Conservation (phyloP, 2,329 filamentous ascomycete species). For the Escovopsis weberi region DNA sequence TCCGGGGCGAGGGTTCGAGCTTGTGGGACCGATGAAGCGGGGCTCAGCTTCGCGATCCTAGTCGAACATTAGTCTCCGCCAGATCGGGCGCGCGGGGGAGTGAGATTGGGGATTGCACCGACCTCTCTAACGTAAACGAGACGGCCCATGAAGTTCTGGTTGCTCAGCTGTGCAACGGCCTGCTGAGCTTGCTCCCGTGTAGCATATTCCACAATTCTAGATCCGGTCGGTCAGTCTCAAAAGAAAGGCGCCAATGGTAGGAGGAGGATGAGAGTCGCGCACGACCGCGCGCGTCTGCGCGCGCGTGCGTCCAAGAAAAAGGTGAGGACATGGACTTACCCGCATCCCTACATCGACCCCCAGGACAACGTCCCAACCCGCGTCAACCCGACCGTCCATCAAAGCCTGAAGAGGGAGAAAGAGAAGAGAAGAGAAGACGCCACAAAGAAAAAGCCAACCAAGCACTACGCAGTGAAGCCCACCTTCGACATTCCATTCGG, state of each 20-base stretch:
- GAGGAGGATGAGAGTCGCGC: background rate
- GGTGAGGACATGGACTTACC: slow-evolving; percentile 47
- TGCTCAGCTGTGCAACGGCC: slow-evolving; percentile 94
- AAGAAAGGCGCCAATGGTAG: background rate
- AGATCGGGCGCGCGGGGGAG: background rate
- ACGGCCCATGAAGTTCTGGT: slow-evolving; percentile 96
- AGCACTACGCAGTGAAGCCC: slow-evolving; percentile 81
- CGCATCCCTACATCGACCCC: slow-evolving; percentile 96
- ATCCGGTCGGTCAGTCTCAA: background rate
- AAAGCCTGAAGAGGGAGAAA: slow-evolving; percentile 48
- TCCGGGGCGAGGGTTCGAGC: slow-evolving; percentile 42
- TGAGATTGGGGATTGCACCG: slow-evolving; percentile 16
- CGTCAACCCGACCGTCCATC: slow-evolving; percentile 96
- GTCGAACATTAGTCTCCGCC: slow-evolving; percentile 3
- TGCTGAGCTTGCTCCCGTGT: slow-evolving; percentile 98
- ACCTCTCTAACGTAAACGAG: slow-evolving; percentile 98
- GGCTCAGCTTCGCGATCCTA: slow-evolving; percentile 97
- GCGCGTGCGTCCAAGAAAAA: too few relatives aligned
- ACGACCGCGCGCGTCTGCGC: background rate
- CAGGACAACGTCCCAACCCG: slow-evolving; percentile 80
- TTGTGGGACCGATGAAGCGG: slow-evolving; percentile 71
- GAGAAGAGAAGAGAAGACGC: slow-evolving; percentile 48
- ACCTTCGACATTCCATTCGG: slow-evolving; percentile 99
- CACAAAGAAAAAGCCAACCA: slow-evolving; percentile 70
- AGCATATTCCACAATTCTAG: slow-evolving; percentile 99